Evolutionary conservation across 345 rosid species (phyloP).

Genomic region (Turnera subulata): DNA sequence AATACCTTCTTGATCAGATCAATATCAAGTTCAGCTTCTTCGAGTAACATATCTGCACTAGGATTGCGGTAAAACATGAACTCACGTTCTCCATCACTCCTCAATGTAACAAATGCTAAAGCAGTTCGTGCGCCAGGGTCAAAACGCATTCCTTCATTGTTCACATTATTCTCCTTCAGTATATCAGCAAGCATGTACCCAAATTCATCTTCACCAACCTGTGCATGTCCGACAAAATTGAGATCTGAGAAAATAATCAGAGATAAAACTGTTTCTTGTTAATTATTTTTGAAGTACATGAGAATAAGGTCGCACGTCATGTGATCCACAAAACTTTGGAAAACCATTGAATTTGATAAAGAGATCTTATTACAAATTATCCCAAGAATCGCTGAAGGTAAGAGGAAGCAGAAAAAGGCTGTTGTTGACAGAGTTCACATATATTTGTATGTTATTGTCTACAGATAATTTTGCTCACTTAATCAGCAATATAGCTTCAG

Average conservation of each 20-base stretch:
- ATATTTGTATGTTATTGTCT: slow-evolving; percentile 4
- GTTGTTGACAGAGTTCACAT: neutral
- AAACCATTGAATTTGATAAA: too few relatives aligned
- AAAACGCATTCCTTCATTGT: slow-evolving; percentile 75
- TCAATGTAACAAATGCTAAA: slow-evolving; percentile 86
- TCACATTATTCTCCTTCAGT: slow-evolving; percentile 79
- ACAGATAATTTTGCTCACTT: neutral
- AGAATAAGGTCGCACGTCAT: too few relatives aligned
- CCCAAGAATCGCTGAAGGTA: too few relatives aligned
- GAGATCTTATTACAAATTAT: too few relatives aligned
- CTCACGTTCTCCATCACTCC: slow-evolving; percentile 87
- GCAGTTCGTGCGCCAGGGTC: slow-evolving; percentile 95
- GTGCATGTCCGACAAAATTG: slow-evolving; percentile 17
- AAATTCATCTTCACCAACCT: slow-evolving; percentile 99
- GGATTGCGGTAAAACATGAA: slow-evolving; percentile 99
- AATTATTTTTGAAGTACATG: too few relatives aligned
- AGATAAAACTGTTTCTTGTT: neutral
- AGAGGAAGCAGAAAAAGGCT: neutral
- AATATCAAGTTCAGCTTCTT: slow-evolving; percentile 75
- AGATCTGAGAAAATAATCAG: slow-evolving; percentile 2
- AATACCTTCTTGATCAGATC: slow-evolving; percentile 80
- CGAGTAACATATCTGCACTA: slow-evolving; percentile 92
- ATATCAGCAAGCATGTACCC: slow-evolving; percentile 93
- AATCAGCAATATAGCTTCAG: neutral
- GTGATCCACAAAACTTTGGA: too few relatives aligned